These are phyloP conservation scores for Aspergillus biplanus DNA, from an alignment of 495 filamentous ascomycete species.

Conservation along the genomic window DNA sequence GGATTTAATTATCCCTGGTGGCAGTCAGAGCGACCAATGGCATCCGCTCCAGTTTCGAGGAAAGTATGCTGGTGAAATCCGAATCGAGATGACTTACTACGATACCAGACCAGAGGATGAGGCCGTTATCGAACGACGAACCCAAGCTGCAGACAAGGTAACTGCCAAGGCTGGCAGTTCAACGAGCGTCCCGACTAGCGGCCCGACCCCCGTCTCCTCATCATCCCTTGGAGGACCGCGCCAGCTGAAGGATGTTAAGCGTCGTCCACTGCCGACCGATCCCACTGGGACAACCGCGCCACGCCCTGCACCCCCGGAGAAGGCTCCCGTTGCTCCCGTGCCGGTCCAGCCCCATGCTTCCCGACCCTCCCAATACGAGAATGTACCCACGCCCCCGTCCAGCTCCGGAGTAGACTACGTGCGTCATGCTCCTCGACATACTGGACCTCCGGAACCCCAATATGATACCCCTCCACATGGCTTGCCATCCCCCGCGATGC, in stretches of 20 bases:
- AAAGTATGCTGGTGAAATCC: constrained; percentile 92
- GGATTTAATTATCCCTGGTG: constrained; percentile 79
- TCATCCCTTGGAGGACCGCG: constrained; percentile 60
- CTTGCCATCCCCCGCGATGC: constrained; percentile 22
- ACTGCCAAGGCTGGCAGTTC: constrained; percentile 28
- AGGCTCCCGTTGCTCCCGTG: constrained; percentile 29
- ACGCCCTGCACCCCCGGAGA: constrained; percentile 33
- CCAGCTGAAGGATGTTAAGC: constrained; percentile 65
- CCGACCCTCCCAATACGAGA: constrained; percentile 31
- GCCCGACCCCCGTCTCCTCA: constrained; percentile 20
- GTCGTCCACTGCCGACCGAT: constrained; percentile 78
- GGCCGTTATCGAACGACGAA: constrained; percentile 58
- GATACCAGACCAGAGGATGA: constrained; percentile 83
- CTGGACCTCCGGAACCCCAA: constrained; percentile 23
- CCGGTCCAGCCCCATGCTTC: constrained; percentile 27
- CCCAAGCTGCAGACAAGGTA: constrained; percentile 44
- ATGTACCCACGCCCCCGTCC: constrained; percentile 28
- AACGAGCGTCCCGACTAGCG: constrained; percentile 25
- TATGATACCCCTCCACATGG: constrained; percentile 31
- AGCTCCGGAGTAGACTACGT: constrained; percentile 23
- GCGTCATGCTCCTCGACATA: constrained; percentile 27
- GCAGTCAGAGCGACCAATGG: constrained; percentile 92
- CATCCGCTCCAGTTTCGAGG: constrained; percentile 82
- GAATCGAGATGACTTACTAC: constrained; percentile 96
- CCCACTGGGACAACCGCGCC: constrained; percentile 52